These are phyloP conservation scores for Cryphonectria naterciae DNA, from an alignment of 2,329 filamentous ascomycete species.

Conservation along the genomic window DNA sequence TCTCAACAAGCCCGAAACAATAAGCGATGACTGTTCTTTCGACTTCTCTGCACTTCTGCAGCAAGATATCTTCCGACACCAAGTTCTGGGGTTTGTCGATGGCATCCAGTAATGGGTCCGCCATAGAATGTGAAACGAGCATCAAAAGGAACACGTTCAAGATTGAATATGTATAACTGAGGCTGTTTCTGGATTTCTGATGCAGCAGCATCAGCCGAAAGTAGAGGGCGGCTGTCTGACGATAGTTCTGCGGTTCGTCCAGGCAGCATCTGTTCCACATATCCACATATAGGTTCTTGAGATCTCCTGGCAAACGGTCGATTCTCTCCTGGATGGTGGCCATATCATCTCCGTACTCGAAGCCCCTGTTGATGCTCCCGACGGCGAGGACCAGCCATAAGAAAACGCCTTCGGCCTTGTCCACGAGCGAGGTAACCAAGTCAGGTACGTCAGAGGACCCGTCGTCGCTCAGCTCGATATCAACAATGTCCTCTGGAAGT, in stretches of 20 bases:
- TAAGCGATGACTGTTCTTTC: neutral
- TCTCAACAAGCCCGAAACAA: neutral
- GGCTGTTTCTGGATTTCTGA: too few species aligned
- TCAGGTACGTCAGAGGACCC: neutral
- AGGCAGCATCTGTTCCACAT: neutral
- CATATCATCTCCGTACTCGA: neutral
- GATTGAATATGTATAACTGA: too few species aligned
- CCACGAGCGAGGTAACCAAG: neutral
- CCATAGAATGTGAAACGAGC: neutral
- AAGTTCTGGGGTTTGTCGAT: neutral
- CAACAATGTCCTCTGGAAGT: neutral
- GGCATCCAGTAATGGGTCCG: neutral
- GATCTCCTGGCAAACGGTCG: neutral
- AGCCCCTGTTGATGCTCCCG: neutral
- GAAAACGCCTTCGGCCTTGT: neutral
- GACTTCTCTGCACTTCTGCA: neutral
- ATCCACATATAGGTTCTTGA: neutral
- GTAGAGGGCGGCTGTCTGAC: neutral
- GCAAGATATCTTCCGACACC: neutral
- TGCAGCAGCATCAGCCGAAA: neutral
- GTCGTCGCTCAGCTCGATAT: too few species aligned
- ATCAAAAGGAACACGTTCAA: neutral
- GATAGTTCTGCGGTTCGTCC: neutral
- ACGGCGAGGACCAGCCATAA: neutral
- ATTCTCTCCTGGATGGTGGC: neutral